Evolutionary conservation across 2,329 filamentous ascomycete genomes (phyloP), one percentile per base, ranked within the genome.

Genomic region (Pestalotiopsis sp.): DNA sequence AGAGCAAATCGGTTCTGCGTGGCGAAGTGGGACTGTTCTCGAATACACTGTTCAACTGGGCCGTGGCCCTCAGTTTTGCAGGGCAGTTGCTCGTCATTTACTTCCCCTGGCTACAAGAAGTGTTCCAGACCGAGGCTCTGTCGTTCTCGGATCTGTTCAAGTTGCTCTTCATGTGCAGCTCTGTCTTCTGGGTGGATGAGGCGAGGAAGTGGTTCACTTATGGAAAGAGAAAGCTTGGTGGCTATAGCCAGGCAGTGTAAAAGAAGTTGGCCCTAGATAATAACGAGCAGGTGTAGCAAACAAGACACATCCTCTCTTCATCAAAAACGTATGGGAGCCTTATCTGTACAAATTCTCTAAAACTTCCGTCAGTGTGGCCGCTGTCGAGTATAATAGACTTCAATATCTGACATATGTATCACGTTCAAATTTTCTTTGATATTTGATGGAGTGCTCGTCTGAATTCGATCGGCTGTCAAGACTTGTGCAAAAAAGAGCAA

Each of bases 1-100:
- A 97, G 78, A 90, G 88, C 71, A 98, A 98, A 80, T 97, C 93
- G 12, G 86, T 99, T 4, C 87, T 99, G 3, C 87, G 92, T 31
- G 95, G 96, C 56, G 95, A 99, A 78, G 86, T 97, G 64, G 90
- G 92, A 9, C 80, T 97, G 13, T 92, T 96, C 68, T 90, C 91
- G 9, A 99, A 99, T 78, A 92, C 90, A 70, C 92, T 99, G 81
- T 99, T 99, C 83, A 98, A 98, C 81, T 97, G 95, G 85, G 95
- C 96, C 0, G 96, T 99, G 2, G 87, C 92, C 9, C 90, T 96
- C 27, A 95, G 92, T 77, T 80, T 99, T 63, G 82, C 93, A 4
- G 96, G 96, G 1, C 96, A 99, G 81, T 83, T 95, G 60, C 87
- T 95, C 71, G 97, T 99, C 68, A 94, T 99, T 66, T 99, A 98